Evolutionary conservation across 1,284 basidiomycete genomes (phyloP).

Genomic region (Sanghuangporus baumii): DNA sequence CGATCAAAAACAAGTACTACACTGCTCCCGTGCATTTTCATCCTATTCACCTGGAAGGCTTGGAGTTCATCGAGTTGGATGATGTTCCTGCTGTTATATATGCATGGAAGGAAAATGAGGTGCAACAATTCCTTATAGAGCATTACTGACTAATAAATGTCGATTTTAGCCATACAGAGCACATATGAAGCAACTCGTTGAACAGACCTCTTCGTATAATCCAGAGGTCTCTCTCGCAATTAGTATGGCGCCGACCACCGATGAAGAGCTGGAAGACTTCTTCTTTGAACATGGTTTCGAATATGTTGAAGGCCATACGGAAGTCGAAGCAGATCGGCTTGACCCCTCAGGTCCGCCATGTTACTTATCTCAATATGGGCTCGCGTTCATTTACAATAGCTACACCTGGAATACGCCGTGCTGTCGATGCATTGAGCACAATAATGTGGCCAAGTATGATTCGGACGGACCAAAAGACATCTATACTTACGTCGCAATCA

Average conservation of each 20-base stretch:
- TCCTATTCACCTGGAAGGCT: slow-evolving; percentile 38
- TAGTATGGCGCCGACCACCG: slow-evolving; percentile 25
- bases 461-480: slow-evolving; percentile 25
- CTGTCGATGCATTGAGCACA: slow-evolving; percentile 72
- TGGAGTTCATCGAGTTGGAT: slow-evolving; percentile 31
- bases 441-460: slow-evolving; percentile 82
- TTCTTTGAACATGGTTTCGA: slow-evolving; percentile 67
- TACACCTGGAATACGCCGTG: slow-evolving; percentile 60
- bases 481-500: slow-evolving; percentile 7
- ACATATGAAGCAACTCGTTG: slow-evolving; percentile 44
- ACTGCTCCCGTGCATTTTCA: slow-evolving; percentile 70
- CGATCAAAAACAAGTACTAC: slow-evolving; percentile 82
- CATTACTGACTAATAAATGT: not conserved
- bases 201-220: slow-evolving; percentile 41
- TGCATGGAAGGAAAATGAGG: slow-evolving; percentile 63
- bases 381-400: slow-evolving; percentile 6
- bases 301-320: slow-evolving; percentile 45
- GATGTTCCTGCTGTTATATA: slow-evolving; percentile 66
- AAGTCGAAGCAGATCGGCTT: not conserved
- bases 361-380: not conserved
- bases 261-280: slow-evolving; percentile 55
- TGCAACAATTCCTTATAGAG: slow-evolving; percentile 27
- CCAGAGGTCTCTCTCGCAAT: slow-evolving; percentile 71
- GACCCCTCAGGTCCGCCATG: slow-evolving; percentile 3
- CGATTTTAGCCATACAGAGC: slow-evolving; percentile 45